Base-by-base conservation (phyloP, 495 filamentous ascomycete species). In the Penicillium nucicola region DNA sequence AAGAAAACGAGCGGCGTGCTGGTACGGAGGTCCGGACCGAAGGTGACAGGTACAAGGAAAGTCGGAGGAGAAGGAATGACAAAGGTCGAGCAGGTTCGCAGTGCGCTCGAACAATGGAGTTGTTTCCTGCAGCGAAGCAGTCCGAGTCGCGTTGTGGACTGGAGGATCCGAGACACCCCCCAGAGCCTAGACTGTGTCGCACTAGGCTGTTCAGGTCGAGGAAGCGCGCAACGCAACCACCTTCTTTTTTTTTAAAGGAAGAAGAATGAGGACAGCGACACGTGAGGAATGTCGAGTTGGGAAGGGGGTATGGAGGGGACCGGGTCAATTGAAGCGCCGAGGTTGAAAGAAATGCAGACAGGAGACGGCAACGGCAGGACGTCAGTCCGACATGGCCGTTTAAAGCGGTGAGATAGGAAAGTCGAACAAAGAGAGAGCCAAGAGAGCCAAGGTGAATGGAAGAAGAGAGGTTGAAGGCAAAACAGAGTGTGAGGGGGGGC, bases 41-140 rank as follows among this genome's bases (percentile, higher is more conserved):
- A 44, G 49, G 46, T 38, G 49, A 46, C 45, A 48, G 41, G 47
- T 33, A 19, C 50, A 23, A 56, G 52, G 39, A 44, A 39, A 38
- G 37, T 14, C 31, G 12, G n/a, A n/a, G 22, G 15, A 25, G 49
- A 58, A 59, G 42, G 61, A 58, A 51, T 34, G 57, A 47, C 48
- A 42, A 49, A 41, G 47, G 57, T 49, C 50, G 47, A 45, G 22
- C 46, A 57, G 45, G 38, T 45, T 39, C 42, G 40, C 47, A 22
- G 56, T 50, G 56, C 57, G 31, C 45, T 53, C 40, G 40, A 63
- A 70, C 67, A 70, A 70, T 70, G 65, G 50, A 61, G 61, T 72
- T 70, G 65, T 72, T 61, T 39, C 45, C 63, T 62, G 64, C 61
- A 62, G 64, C 62, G 47, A 45, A 48, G 48, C 65, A 57, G 55